Evolutionary conservation across 1,284 basidiomycete genomes (phyloP), one percentile per base, ranked within the genome.

Genomic region (Ustilago tritici): DNA sequence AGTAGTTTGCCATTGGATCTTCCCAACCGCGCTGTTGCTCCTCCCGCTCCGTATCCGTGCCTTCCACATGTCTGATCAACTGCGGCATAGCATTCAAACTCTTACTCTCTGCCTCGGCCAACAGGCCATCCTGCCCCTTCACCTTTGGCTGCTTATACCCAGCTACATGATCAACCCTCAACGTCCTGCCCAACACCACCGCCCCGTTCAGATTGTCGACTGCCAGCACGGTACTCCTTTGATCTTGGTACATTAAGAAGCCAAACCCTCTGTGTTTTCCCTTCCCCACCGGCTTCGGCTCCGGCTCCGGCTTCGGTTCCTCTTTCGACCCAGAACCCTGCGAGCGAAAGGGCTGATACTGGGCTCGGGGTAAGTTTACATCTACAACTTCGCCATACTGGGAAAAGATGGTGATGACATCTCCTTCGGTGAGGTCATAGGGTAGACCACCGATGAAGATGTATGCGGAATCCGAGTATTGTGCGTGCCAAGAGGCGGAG

Each of bases 221-320:
- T 6, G 97, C 97, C 43, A 99, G 89, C 59, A 98, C 88, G 4
- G 97, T 99, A 65, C 93, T 95, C 54, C 94, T 90, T 87, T 99
- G 97, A 88, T 99, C 95, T 87, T 97, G 94, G 87, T 98, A 99
- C 95, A 99, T 98, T 72, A 99, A 88, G 88, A 98, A 99, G 3
- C 91, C 95, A 85, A 99, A 99, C 0, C 97, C 97, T 80, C 89
- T 91, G 4, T 82, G 77, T 47, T 79, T 77, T 4, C 72, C 74
- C 36, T 65, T 72, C 2, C 65, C 61, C 40, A 47, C 49, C 28
- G 17, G 50, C 35, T 36, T 53, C 5, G 47, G 2, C 28, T 49
- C 40, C 10, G 63, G 54, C n/a, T 56, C 53, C 52, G 47, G 38
- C 23, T 17, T 19, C 12, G 32, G 40, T 46, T 36, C 23, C 36